Evolutionary conservation across 2,329 filamentous ascomycete species (phyloP).

Genomic region (Ceratocystis smalleyi): DNA sequence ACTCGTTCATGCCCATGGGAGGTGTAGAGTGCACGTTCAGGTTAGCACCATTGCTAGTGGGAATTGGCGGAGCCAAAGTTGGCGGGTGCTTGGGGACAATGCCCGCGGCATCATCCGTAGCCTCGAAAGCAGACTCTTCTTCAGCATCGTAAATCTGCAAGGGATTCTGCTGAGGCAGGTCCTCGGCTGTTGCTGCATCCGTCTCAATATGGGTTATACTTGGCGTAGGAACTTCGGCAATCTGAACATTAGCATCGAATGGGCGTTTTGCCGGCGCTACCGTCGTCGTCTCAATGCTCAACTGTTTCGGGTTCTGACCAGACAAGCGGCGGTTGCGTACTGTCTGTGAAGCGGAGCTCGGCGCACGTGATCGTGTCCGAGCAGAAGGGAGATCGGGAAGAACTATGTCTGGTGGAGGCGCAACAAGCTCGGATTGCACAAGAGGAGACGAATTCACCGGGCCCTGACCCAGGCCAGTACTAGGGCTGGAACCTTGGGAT

Average conservation of each 20-base stretch:
- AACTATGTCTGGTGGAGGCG: constrained; percentile 1
- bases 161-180: constrained; percentile 1
- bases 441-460: background rate
- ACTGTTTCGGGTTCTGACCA: constrained; percentile 60
- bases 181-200: background rate
- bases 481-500: background rate
- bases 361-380: constrained; percentile 9
- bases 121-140: background rate
- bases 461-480: background rate
- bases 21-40: constrained; percentile 12
- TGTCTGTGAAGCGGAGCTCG: constrained; percentile 24
- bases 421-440: background rate
- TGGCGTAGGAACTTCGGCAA: constrained; percentile 9
- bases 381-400: constrained; percentile 1
- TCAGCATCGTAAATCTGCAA: constrained; percentile 7
- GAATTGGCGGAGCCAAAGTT: constrained; percentile 10
- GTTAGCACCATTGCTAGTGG: background rate
- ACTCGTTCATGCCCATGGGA: constrained; percentile 10
- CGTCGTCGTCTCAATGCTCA: constrained; percentile 66
- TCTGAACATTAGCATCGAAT: constrained; percentile 18
- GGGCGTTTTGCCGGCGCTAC: background rate
- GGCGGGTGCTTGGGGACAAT: constrained; percentile 12
- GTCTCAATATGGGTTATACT: background rate
- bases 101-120: background rate
- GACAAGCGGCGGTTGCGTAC: constrained; percentile 68